phyloP scores from a whole-genome alignment of 768 basidiomycete species.

The Lentinula boryana region DNA sequence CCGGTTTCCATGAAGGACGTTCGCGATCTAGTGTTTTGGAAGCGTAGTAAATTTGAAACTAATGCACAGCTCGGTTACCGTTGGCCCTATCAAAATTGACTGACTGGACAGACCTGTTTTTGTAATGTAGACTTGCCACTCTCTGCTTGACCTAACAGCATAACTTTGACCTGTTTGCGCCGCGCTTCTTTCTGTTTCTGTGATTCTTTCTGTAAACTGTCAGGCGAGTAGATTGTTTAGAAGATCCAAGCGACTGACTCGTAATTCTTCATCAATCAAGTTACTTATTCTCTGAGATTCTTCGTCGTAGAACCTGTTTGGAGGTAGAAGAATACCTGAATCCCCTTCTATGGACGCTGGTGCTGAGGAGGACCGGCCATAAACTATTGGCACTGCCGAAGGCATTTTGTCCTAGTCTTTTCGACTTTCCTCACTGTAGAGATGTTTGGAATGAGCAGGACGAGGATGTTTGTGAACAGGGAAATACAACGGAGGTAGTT shows the following conservation, averaged over 20 bases:
- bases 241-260: slow-evolving; percentile 22
- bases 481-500: background rate
- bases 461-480: background rate
- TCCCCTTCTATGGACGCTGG: slow-evolving; percentile 2
- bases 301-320: slow-evolving; percentile 25
- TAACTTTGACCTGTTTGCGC: slow-evolving; percentile 54
- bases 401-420: background rate
- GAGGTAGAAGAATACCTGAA: slow-evolving; percentile 1
- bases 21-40: slow-evolving; percentile 64
- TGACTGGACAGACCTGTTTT: slow-evolving; percentile 41
- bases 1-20: slow-evolving; percentile 70
- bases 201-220: slow-evolving; percentile 38
- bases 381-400: background rate
- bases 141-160: slow-evolving; percentile 77
- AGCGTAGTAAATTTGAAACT: slow-evolving; percentile 74
- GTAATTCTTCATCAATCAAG: slow-evolving; percentile 53
- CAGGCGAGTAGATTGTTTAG: background rate
- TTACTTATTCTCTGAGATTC: slow-evolving; percentile 42
- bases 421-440: background rate
- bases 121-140: slow-evolving; percentile 80
- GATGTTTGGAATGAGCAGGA: background rate
- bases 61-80: background rate
- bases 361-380: slow-evolving; percentile 4
- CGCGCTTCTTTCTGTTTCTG: slow-evolving; percentile 38
- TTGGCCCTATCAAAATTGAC: background rate